Base-by-base conservation (phyloP, 768 basidiomycete species). In the Russula olivacea region DNA sequence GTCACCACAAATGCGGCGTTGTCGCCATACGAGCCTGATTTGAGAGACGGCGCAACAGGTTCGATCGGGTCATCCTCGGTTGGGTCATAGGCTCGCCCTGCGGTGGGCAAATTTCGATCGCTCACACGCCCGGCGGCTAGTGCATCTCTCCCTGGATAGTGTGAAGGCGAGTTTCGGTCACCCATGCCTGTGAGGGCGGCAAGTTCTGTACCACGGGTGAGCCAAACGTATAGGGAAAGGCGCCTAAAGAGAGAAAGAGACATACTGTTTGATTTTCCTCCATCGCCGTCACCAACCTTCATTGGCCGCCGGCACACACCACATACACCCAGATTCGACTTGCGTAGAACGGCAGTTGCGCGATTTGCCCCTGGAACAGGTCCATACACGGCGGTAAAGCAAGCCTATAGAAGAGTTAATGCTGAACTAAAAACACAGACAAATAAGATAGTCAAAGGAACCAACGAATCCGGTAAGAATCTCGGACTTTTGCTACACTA, bases 271-370 rank as follows among this genome's bases (percentile, higher is more conserved):
- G 83, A 87, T 77, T 90, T 92, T 63, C 86, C 85, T 11, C 84
- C 83, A 69, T 92, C 91, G 28, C 89, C 89, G 61, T 96, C 93
- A 25, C 88, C 89, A 17, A 99, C 82, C 71, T 93, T 93, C 97
- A 99, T 98, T 19, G 94, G 94, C 36, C 94, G 82, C 69, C 97
- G 81, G 72, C 97, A 99, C 2, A 98, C 93, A 43, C 97, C 97
- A 68, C 97, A 99, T 19, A 99, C 91, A 21, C 97, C 97, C 25
- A 97, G 78, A 71, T 91, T 88, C 51, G 89, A 78, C 76, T 89
- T 85, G 73, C 84, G 78, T 30, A 88, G 80, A 8, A 83, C 73
- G 72, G 72, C 36, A 56, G 84, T 72, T 55, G 80, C 75, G 69
- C 76, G 82, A 38, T 77, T 78, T 68, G 82, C 80, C 62, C 73